Evolutionary conservation across 2,329 filamentous ascomycete genomes (phyloP), one percentile per base, ranked within the genome.

Genomic region (Pseudogymnoascus sp.): DNA sequence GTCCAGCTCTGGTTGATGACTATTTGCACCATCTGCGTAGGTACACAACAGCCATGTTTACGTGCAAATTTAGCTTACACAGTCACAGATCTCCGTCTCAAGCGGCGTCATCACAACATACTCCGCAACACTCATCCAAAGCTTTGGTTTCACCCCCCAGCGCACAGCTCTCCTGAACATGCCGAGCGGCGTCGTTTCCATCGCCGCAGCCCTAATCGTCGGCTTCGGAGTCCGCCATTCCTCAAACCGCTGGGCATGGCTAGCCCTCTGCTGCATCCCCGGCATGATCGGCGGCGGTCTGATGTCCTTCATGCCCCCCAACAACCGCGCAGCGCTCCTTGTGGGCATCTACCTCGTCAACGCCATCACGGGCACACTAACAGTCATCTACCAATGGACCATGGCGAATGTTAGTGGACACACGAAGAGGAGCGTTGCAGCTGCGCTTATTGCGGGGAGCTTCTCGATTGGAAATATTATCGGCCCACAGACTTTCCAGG

Each of bases 401-500:
- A 73, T 78, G 4, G 77, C 78, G 65, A 82, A 81, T 70, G 73
- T 80, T 45, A 76, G 76, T 11, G 80, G 79, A 8, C 74, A 75
- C 16, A 81, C 80, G 10, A 82, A 81, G 70, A 75, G 78, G 14
- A 77, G 78, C 23, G 78, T 80, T 62, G 78, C 77, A 6, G 74
- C 84, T 21, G 83, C 81, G 1, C 78, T 84, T 62, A 76, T 85
- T 2, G 86, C 83, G 73, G 75, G 86, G 6, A 83, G 82, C 0
- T 82, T 82, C 62, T 85, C 82, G 67, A 77, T 81, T 1, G 84
- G 83, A 3, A 86, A 86, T 67, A 84, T 87, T 41, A 79, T 78
- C 3, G 81, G 83, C 0, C 84, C 84, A 0, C 86, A 86, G 71
- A 86, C 86, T 73, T 87, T 85, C 71, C 78, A 79, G 65, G 76